These are phyloP conservation scores for Thelephora terrestris DNA, from an alignment of 1,284 basidiomycete genomes.

Conservation along the genomic window DNA sequence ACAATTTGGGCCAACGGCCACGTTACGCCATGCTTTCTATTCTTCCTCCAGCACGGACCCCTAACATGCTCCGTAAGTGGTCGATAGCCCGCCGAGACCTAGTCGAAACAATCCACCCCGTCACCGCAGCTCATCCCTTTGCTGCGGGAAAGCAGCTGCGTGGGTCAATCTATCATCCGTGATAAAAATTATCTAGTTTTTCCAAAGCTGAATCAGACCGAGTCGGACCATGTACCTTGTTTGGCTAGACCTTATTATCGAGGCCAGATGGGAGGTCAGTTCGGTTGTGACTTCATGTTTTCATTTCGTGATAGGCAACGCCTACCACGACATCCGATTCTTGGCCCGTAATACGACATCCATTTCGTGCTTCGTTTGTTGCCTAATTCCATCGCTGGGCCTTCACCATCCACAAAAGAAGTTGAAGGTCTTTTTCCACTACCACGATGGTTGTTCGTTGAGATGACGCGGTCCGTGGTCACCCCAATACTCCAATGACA, in stretches of 20 bases:
- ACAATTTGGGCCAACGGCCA: conserved; percentile 7
- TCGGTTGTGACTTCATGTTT: conserved; percentile 49
- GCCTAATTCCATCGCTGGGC: no score
- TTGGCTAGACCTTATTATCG: conserved; percentile 64
- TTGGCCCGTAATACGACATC: conserved; percentile 67
- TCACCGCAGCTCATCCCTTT: conserved; percentile 68
- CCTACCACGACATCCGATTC: conserved; percentile 75
- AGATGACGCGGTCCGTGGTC: no score
- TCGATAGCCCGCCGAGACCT: conserved; percentile 53
- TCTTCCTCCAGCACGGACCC: conserved; percentile 59
- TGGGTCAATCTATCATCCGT: conserved; percentile 47
- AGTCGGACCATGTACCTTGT: conserved; percentile 58
- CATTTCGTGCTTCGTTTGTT: conserved; percentile 75
- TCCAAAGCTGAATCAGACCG: conserved; percentile 71
- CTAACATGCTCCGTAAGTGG: conserved; percentile 57
- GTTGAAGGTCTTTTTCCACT: no score
- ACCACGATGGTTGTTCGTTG: no score
- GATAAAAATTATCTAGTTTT: conserved; percentile 59
- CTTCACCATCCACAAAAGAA: no score
- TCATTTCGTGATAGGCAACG: conserved; percentile 36
- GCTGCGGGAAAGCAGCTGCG: conserved; percentile 76
- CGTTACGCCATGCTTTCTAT: conserved; percentile 49
- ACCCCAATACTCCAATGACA: no score
- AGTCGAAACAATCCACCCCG: conserved; percentile 59
- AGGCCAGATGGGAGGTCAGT: conserved; percentile 61